Percentiles rank a stretch among this genome's conserved stretches.
phyloP scores from a whole-genome alignment of 768 basidiomycete genomes.

The Bullera alba region DNA sequence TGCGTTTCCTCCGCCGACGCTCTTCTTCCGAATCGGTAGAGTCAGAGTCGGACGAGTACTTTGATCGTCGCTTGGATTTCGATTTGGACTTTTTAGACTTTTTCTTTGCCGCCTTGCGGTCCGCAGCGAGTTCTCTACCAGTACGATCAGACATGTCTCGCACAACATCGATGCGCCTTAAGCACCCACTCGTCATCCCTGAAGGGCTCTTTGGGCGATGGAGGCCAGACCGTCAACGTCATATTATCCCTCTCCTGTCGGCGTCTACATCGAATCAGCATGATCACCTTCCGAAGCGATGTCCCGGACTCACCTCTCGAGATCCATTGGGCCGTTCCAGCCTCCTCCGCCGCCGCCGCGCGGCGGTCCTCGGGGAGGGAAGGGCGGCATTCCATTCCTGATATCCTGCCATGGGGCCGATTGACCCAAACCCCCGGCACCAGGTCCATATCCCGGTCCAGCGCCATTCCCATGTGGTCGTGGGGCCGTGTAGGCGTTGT shows the following conservation, averaged over 20 bases:
- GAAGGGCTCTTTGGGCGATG: constrained; percentile 37
- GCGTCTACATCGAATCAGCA: constrained; percentile 17
- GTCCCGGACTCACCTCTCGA: constrained; percentile 23
- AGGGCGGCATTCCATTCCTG: background rate
- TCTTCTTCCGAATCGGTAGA: constrained; percentile 30
- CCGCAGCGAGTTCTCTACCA: constrained; percentile 1
- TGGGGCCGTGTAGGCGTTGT: constrained; percentile 8
- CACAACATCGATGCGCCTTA: background rate
- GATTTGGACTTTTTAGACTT: constrained; percentile 14
- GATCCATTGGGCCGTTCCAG: constrained; percentile 16
- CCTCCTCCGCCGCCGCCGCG: constrained; percentile 1
- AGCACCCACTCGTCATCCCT: constrained; percentile 38
- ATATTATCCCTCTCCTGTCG: constrained; percentile 35
- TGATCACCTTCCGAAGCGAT: background rate
- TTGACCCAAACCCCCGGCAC: background rate
- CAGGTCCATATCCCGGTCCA: background rate
- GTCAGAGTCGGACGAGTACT: constrained; percentile 20
- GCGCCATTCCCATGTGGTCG: background rate
- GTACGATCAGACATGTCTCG: background rate
- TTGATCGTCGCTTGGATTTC: constrained; percentile 5
- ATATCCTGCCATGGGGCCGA: background rate
- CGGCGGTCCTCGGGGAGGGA: background rate
- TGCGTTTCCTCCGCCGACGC: constrained; percentile 9
- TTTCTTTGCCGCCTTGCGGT: constrained; percentile 21
- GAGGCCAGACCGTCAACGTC: constrained; percentile 42